Evolutionary conservation across 352 stramenopile species (phyloP), one percentile per base, ranked within the genome.

Genomic region (Globisporangium nagaii): DNA sequence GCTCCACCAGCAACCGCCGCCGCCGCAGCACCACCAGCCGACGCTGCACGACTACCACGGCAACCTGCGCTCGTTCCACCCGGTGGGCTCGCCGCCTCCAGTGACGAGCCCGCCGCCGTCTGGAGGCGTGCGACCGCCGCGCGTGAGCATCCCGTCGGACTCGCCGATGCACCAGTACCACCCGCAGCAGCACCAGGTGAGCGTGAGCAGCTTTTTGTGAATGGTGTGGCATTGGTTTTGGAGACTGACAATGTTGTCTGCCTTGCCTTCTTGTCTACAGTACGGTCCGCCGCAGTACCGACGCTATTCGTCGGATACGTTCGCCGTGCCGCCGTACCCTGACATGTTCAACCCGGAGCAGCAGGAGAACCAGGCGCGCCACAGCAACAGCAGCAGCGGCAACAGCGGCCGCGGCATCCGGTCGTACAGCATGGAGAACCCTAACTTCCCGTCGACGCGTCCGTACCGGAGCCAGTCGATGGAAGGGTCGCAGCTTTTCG

Each of bases 351-450:
- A 57, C 2, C 54, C 58, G 17, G 50, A 63, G 42, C 71, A 85
- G 47, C 72, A 75, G 22, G 77, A 88, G 39, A 78, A 75, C n/a
- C 73, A 75, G 13, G 59, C 60, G 3, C 74, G 54, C 13, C 74
- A 82, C 51, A 62, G 63, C 43, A 52, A 75, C 55, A 60, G 54
- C 37, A 42, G 62, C 52, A 53, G 30, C 45, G 60, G 60, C 39
- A 45, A 71, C 55, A 60, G 50, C 13, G 67, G 79, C 24, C 77
- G 79, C 8, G 65, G 62, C 5, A 74, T 90, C 39, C 79, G 82
- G 3, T 92, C 82, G 15, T 90, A 89, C 65, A 90, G 79, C 41
- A 73, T 90, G 70, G 82, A 92, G 49, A 87, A 82, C 36, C 62
- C 70, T 8, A 73, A 58, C 31, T 88, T 84, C 28, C 59, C 70